Conservation (phyloP, 2,329 filamentous ascomycete species). For the Fusarium chaquense region DNA sequence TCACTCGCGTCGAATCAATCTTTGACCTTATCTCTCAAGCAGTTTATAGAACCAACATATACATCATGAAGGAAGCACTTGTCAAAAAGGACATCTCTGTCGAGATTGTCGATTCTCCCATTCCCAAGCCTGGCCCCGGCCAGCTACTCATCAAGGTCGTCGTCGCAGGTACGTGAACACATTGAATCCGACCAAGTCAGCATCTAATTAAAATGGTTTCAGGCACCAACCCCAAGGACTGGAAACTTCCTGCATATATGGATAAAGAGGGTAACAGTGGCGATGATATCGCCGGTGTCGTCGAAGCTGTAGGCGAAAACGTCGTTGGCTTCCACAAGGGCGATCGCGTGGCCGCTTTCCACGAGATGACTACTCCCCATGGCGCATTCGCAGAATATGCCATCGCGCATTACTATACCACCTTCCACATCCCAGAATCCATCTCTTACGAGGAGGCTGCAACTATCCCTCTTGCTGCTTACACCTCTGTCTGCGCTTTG, state of each 20-base stretch:
- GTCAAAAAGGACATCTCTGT: slow-evolving; percentile 17
- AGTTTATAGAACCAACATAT: neutral
- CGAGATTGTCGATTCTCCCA: slow-evolving; percentile 9
- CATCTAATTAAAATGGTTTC: rapidly evolving
- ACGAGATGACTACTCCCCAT: slow-evolving; percentile 62
- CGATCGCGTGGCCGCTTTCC: slow-evolving; percentile 62
- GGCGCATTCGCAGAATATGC: slow-evolving; percentile 73
- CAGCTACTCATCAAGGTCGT: slow-evolving; percentile 21
- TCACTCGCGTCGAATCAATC: too few relatives aligned
- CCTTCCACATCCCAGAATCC: slow-evolving; percentile 63
- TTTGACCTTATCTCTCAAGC: neutral
- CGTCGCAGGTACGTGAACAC: neutral
- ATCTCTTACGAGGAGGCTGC: slow-evolving; percentile 18
- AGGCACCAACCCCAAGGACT: slow-evolving; percentile 49
- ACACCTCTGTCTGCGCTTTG: slow-evolving; percentile 13
- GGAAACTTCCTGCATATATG: slow-evolving; percentile 34
- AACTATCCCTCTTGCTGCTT: slow-evolving; percentile 18
- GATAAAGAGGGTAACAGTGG: slow-evolving; percentile 28
- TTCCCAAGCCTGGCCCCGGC: slow-evolving; percentile 14
- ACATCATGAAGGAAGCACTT: slow-evolving; percentile 28
- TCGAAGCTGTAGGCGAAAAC: slow-evolving; percentile 38
- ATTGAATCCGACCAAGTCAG: rapidly evolving
- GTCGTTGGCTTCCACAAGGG: slow-evolving; percentile 48
- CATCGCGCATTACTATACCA: slow-evolving; percentile 65
- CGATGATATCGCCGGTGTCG: slow-evolving; percentile 44